These are phyloP conservation scores for Peterozyma xylosa DNA, from an alignment of 805 yeast species.

Conservation along the genomic window DNA sequence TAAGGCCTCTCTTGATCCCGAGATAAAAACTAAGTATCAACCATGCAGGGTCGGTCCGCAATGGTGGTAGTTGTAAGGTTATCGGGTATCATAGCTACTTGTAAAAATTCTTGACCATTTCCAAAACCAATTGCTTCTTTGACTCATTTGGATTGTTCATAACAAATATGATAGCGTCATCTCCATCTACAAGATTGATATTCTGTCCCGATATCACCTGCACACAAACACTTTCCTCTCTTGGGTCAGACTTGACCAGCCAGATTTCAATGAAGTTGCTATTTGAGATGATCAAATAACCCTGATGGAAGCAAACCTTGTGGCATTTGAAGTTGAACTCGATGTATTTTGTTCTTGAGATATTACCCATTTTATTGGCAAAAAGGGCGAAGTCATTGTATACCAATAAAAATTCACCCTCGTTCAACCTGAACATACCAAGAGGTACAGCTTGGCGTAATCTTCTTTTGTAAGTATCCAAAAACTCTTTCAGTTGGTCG, in stretches of 20 bases:
- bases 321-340: conserved; percentile 34
- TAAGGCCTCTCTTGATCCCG: no score
- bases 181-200: conserved; percentile 29
- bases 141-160: conserved; percentile 61
- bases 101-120: conserved; percentile 18
- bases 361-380: conserved; percentile 35
- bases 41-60: no score
- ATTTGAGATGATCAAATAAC: conserved; percentile 45
- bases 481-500: conserved; percentile 12
- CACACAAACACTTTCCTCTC: conserved; percentile 35
- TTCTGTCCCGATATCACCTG: conserved; percentile 73
- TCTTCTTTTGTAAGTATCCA: conserved; percentile 32
- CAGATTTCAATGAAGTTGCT: conserved; percentile 69
- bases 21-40: no score
- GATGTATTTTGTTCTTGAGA: conserved; percentile 31
- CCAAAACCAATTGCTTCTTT: conserved; percentile 55
- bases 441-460: conserved; percentile 39
- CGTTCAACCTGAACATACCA: conserved; percentile 57
- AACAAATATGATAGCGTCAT: conserved; percentile 29
- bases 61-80: background rate
- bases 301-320: conserved; percentile 33
- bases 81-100: conserved; percentile 2
- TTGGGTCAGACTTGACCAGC: conserved; percentile 33
- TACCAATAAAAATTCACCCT: conserved; percentile 49
- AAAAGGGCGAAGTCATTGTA: conserved; percentile 68